Base-by-base conservation (phyloP, 73 alveolate species). In the Symbiodinium natans region DNA sequence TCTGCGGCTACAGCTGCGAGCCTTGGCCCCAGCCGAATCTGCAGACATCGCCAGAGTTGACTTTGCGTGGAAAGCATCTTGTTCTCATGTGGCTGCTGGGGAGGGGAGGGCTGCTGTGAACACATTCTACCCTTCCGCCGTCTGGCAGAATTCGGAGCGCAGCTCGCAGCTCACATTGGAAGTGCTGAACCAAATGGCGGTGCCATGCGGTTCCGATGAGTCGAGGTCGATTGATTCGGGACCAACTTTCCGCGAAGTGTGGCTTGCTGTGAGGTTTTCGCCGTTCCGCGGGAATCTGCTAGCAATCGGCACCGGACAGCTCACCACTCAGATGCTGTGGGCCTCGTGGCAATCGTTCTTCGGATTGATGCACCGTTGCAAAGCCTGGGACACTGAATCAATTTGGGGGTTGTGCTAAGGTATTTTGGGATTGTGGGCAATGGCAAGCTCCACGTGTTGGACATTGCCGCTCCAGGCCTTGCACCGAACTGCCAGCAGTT, bases 281-380 rank as follows among this genome's bases (percentile, higher is more conserved):
- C 98, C 98, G 54, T 92, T 92, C 86, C 98, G 90, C 41, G 90
- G 90, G 54, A 92, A 92, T 83, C 33, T 92, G 98, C 98, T 92
- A 90, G 98, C 98, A 9, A 80, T 92, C 9, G 98, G 98, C 59
- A 92, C 98, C 17, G 98, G 90, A 13, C 98, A 92, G 90, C 34
- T n/a, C 80, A 63, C 17, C 33, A 31, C 80, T 63, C 40, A 63
- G 80, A 0, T 15, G 27, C 34, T 10, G 34, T 56, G 39, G 21
- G 39, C 33, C 29, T 8, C 19, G 56, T 23, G 17, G 71, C n/a
- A 21, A 21, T 52, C 71, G 8, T 52, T 52, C 6, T 52, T 52
- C 23, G 71, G 6, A 21, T 52, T 52, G 27, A 52, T 52, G 17
- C 23, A 23, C n/a, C 71, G 31, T 29, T 15, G 27, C 23, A 23